Conservation (phyloP, 73 alveolate genomes). For the Durusdinium trenchii region DNA sequence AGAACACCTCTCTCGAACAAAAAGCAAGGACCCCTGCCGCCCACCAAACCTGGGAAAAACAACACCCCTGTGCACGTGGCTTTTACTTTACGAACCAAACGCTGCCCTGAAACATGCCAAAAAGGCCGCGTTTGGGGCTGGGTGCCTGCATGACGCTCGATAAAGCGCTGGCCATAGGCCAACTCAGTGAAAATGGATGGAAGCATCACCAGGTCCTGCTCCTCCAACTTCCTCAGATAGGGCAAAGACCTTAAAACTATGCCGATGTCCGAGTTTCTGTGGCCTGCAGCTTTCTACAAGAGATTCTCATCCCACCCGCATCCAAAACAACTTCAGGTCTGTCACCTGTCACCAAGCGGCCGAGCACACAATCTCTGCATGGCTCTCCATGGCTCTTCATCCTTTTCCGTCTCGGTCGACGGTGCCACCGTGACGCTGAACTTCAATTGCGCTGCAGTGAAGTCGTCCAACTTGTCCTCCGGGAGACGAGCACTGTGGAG, state of each 20-base stretch:
- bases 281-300: neutral
- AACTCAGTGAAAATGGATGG: neutral
- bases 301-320: neutral
- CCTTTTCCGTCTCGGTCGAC: neutral
- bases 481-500: too few species aligned
- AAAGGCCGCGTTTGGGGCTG: too few species aligned
- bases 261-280: neutral
- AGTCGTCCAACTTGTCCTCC: slow-evolving; percentile 65
- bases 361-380: neutral
- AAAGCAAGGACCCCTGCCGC: neutral
- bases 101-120: too few species aligned
- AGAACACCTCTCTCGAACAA: neutral
- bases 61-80: too few species aligned
- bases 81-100: too few species aligned
- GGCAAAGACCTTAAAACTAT: too few species aligned
- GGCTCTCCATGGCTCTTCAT: neutral
- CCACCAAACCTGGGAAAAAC: too few species aligned
- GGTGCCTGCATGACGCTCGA: slow-evolving; percentile 13
- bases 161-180: slow-evolving; percentile 16
- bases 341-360: neutral
- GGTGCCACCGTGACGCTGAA: neutral
- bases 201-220: neutral
- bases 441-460: slow-evolving; percentile 36
- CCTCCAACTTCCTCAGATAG: slow-evolving; percentile 5
- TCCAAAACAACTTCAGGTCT: neutral